Conservation (phyloP, 2,329 filamentous ascomycete species). For the Neofusicoccum cordaticola region DNA sequence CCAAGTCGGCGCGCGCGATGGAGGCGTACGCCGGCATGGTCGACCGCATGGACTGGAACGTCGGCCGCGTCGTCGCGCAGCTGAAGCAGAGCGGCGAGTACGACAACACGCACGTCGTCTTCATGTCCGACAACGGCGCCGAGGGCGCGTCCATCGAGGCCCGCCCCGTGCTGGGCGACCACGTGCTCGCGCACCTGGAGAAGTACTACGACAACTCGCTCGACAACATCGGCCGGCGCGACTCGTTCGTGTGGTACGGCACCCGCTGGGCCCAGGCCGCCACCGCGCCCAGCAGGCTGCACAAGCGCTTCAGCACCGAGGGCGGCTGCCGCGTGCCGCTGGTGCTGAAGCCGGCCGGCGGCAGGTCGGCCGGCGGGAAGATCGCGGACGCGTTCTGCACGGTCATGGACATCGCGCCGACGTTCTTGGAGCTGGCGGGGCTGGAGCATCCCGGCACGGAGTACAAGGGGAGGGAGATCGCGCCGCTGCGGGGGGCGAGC, state of each 20-base stretch:
- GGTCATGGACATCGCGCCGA: slow-evolving; percentile 42
- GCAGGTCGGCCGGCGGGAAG: slow-evolving; percentile 23
- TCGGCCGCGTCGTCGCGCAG: slow-evolving; percentile 58
- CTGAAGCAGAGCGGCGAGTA: slow-evolving; percentile 52
- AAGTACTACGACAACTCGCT: slow-evolving; percentile 58
- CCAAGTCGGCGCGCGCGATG: slow-evolving; percentile 54
- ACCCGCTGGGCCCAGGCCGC: slow-evolving; percentile 55
- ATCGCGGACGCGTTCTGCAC: slow-evolving; percentile 53
- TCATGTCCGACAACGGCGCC: slow-evolving; percentile 63
- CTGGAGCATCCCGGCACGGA: slow-evolving; percentile 52
- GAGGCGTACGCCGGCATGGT: slow-evolving; percentile 65
- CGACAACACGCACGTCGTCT: slow-evolving; percentile 62
- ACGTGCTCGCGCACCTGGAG: slow-evolving; percentile 53
- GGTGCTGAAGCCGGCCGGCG: slow-evolving; percentile 40
- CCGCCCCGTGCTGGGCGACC: slow-evolving; percentile 54
- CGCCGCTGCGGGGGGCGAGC: slow-evolving; percentile 15
- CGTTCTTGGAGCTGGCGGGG: slow-evolving; percentile 48
- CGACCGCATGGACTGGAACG: slow-evolving; percentile 58
- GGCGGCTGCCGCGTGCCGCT: slow-evolving; percentile 55
- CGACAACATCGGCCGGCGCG: slow-evolving; percentile 57
- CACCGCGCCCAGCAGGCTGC: slow-evolving; percentile 49
- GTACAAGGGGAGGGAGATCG: slow-evolving; percentile 43
- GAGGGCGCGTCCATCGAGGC: slow-evolving; percentile 60
- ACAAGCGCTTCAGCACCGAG: slow-evolving; percentile 46
- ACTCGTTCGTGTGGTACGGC: slow-evolving; percentile 62